These are phyloP conservation scores for Cryptosporidium xiaoi DNA, from an alignment of 169 alveolate genomes.

Conservation along the genomic window DNA sequence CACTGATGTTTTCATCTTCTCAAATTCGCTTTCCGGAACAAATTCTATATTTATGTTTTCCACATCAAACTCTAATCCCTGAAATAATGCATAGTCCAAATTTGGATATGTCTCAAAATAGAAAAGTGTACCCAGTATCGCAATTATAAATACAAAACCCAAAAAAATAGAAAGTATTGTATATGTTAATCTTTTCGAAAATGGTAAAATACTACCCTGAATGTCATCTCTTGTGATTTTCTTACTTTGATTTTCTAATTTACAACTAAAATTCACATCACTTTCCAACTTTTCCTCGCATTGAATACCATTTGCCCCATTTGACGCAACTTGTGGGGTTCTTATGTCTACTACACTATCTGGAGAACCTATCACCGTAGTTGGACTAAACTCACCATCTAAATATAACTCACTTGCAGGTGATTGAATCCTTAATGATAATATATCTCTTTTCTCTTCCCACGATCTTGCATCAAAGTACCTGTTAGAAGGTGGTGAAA, in stretches of 20 bases:
- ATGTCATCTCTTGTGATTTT: background rate
- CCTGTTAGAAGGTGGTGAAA: slow-evolving; percentile 54
- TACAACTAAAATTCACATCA: background rate
- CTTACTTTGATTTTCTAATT: background rate
- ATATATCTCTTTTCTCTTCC: slow-evolving; percentile 57
- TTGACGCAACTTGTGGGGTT: slow-evolving; percentile 18
- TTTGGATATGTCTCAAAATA: slow-evolving; percentile 12
- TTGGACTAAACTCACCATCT: slow-evolving; percentile 69
- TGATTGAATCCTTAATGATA: slow-evolving; percentile 61
- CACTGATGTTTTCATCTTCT: slow-evolving; percentile 26
- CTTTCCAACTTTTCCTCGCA: slow-evolving; percentile 22
- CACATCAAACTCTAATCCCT: slow-evolving; percentile 39
- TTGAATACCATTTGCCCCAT: background rate
- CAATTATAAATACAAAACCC: slow-evolving; percentile 46
- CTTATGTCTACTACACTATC: slow-evolving; percentile 55
- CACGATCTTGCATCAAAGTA: slow-evolving; percentile 73
- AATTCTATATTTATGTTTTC: slow-evolving; percentile 31
- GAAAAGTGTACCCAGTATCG: slow-evolving; percentile 53
- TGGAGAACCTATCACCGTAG: slow-evolving; percentile 63
- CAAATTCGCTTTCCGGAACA: slow-evolving; percentile 19
- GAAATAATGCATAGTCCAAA: slow-evolving; percentile 18
- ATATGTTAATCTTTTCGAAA: slow-evolving; percentile 45
- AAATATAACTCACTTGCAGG: slow-evolving; percentile 72
- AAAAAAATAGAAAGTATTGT: background rate
- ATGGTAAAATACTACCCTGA: background rate